Evolutionary conservation across 306 rosid species (phyloP), one percentile per base, ranked within the genome.

Genomic region (Vigna trinervia): DNA sequence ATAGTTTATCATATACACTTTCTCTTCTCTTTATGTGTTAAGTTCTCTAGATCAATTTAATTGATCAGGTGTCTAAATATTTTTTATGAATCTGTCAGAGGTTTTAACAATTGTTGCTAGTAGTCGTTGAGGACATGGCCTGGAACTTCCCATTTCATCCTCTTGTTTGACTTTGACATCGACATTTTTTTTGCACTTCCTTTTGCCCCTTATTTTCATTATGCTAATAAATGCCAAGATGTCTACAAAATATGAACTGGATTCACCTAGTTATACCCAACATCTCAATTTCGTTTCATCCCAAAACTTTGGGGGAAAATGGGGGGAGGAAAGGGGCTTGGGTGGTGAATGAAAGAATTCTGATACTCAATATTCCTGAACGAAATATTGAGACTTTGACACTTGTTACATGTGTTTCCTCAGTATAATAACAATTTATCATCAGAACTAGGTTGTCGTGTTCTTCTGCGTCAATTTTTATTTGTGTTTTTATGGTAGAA

Each of bases 161-260:
- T 5, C 5, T 1, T 41, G 46, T 41, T 0, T 41, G 46, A 41
- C 9, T 41, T 8, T 41, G 46, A 11, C 3, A 41, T 41, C 4
- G 2, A 41, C 4, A 41, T 41, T 41, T 41, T 8, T 5, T 38
- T 39, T 39, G 1, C 45, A 39, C 45, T 39, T 41, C 11, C 10
- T 41, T 7, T 41, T 41, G 12, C 3, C 46, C 12, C 46, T 41
- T 41, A 41, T 41, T 41, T 52, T 72, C 58, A 26, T 28, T 64
- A 22, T 39, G 66, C 26, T 61, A 38, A 71, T 34, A 71, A 60
- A 61, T 79, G 72, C 62, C 20, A 23, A 36, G 71, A 61, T 38
- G 34, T 9, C 22, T 17, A 9, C 0, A 12, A 12, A n/a, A 36
- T 20, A 38, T n/a, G 47, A n/a, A 61, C 23, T 39, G 22, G 54